Conservation (phyloP, 139 green algal genomes). For the Coccomyxa sp. region DNA sequence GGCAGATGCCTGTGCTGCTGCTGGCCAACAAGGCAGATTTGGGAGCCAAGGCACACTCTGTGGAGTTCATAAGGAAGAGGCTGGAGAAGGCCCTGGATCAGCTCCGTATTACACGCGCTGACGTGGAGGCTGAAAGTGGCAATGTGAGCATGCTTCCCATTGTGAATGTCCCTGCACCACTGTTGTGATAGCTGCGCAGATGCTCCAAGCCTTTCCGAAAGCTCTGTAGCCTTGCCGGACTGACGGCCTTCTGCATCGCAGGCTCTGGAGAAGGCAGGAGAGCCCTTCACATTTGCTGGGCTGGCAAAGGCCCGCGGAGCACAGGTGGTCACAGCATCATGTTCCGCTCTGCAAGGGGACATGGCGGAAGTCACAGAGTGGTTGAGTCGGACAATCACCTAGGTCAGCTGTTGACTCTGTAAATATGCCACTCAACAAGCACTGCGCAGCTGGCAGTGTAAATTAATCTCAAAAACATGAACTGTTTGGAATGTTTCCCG, state of each 20-base stretch:
- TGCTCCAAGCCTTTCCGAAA: too few relatives aligned
- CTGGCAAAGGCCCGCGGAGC: constrained; percentile 3
- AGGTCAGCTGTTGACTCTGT: too few relatives aligned
- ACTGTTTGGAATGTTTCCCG: too few relatives aligned
- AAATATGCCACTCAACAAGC: too few relatives aligned
- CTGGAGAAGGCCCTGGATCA: constrained; percentile 48
- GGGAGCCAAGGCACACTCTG: constrained; percentile 74
- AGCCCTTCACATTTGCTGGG: constrained; percentile 13
- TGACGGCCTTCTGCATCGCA: too few relatives aligned
- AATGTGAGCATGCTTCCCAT: too few relatives aligned
- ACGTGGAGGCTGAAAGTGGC: background rate
- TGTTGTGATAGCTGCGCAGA: too few relatives aligned
- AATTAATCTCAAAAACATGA: too few relatives aligned
- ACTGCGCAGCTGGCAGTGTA: too few relatives aligned
- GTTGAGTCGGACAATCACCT: too few relatives aligned
- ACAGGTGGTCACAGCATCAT: background rate
- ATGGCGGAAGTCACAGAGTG: background rate
- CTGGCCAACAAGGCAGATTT: constrained; percentile 92
- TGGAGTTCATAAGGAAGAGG: constrained; percentile 83
- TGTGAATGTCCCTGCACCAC: too few relatives aligned
- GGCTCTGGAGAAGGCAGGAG: background rate
- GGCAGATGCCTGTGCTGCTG: constrained; percentile 76
- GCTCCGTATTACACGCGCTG: background rate
- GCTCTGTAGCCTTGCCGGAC: too few relatives aligned
- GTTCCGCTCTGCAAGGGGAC: constrained; percentile 11